Evolutionary conservation across 352 stramenopile species (phyloP).

Genomic region (Phytophthora agathidicida): DNA sequence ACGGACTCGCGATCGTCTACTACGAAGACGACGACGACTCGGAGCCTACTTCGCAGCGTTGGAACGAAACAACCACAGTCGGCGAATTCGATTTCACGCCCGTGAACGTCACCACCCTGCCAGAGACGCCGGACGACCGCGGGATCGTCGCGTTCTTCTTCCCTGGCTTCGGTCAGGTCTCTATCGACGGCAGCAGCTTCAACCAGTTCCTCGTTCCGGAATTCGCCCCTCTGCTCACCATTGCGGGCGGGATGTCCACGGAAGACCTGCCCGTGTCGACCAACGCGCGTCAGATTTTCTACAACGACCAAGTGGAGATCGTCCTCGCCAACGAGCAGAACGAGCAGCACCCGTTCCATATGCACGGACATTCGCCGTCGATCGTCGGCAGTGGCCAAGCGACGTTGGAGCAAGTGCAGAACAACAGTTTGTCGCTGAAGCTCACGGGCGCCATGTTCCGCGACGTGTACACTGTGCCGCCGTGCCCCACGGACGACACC

Average conservation of each 20-base stretch:
- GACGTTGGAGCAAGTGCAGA: slow-evolving; percentile 7
- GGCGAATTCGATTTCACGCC: slow-evolving; percentile 34
- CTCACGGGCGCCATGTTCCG: slow-evolving; percentile 27
- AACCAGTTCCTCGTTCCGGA: slow-evolving; percentile 25
- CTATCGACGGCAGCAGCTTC: slow-evolving; percentile 24
- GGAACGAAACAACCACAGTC: slow-evolving; percentile 17
- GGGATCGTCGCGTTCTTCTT: slow-evolving; percentile 29
- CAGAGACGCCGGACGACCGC: slow-evolving; percentile 20
- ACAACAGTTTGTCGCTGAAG: slow-evolving; percentile 22
- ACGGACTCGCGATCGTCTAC: slow-evolving; percentile 27
- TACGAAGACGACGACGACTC: slow-evolving; percentile 9
- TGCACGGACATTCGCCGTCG: slow-evolving; percentile 29
- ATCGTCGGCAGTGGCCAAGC: slow-evolving; percentile 31
- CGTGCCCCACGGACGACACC: slow-evolving; percentile 14
- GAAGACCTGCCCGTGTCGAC: slow-evolving; percentile 18
- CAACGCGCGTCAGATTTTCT: slow-evolving; percentile 12
- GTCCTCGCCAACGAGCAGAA: slow-evolving; percentile 33
- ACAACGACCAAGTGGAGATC: slow-evolving; percentile 28
- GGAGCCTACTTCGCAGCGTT: slow-evolving; percentile 19
- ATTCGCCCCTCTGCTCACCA: slow-evolving; percentile 24
- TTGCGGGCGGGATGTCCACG: slow-evolving; percentile 22
- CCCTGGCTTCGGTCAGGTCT: slow-evolving; percentile 22
- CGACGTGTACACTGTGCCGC: slow-evolving; percentile 36
- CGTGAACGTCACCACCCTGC: slow-evolving; percentile 13
- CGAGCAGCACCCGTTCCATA: slow-evolving; percentile 41